A percentile compares a stretch with the other conserved stretches of the same genome.
Evolutionary conservation across 2,329 filamentous ascomycete genomes (phyloP).

Genomic region (Diplodia mutila): DNA sequence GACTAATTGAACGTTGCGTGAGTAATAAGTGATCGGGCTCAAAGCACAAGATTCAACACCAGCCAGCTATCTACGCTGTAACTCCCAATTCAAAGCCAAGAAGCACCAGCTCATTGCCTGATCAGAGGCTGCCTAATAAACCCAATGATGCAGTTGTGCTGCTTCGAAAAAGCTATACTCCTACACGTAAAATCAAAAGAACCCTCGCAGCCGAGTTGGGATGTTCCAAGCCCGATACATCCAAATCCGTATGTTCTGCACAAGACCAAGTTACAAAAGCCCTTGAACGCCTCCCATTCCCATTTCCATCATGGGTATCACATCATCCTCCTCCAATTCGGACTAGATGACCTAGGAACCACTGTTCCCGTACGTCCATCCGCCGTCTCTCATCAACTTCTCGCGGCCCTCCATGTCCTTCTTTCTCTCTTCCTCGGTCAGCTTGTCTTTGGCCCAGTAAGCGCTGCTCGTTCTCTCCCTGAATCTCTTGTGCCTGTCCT

Average conservation of each 20-base stretch:
- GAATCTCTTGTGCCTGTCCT: slow-evolving; percentile 84
- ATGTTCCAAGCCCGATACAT: neutral
- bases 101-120: neutral
- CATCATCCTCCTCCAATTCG: neutral
- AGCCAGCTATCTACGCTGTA: neutral
- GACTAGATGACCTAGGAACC: neutral
- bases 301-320: neutral
- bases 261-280: neutral
- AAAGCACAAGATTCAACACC: neutral
- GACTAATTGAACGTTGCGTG: neutral
- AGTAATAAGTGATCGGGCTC: neutral
- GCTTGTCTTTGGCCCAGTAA: slow-evolving; percentile 83
- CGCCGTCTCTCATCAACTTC: slow-evolving; percentile 78
- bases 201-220: neutral
- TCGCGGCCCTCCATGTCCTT: slow-evolving; percentile 80
- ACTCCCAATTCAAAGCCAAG: neutral
- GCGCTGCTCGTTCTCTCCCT: slow-evolving; percentile 89
- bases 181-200: neutral
- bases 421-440: slow-evolving; percentile 86
- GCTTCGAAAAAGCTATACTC: neutral
- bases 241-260: neutral
- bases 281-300: neutral
- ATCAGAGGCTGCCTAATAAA: neutral
- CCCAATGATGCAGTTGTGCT: neutral
- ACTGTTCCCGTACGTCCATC: slow-evolving; percentile 58